Evolutionary conservation across 768 basidiomycete species (phyloP).

Genomic region (Ramaria sp.): DNA sequence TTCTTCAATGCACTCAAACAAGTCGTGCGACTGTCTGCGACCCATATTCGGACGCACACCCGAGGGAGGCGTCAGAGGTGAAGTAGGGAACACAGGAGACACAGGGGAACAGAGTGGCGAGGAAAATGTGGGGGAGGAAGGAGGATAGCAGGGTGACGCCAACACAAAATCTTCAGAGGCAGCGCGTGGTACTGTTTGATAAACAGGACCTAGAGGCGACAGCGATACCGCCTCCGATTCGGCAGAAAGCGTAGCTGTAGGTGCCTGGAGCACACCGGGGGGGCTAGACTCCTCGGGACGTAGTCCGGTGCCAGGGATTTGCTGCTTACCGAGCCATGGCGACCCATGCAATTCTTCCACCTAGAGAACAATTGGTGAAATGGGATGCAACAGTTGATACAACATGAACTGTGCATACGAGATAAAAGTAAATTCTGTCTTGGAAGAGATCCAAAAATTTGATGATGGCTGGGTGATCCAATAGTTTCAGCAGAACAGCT

Average conservation of each 20-base stretch:
- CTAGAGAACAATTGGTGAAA: slow-evolving; percentile 26
- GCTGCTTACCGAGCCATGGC: slow-evolving; percentile 52
- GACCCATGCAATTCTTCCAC: slow-evolving; percentile 89
- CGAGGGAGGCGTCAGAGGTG: slow-evolving; percentile 4
- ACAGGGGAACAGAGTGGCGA: slow-evolving; percentile 10
- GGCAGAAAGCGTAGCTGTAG: not conserved
- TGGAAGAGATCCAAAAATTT: slow-evolving; percentile 78
- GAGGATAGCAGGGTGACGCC: slow-evolving; percentile 14
- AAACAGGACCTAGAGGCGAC: not conserved
- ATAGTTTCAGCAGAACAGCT: slow-evolving; percentile 60
- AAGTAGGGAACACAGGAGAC: slow-evolving; percentile 12
- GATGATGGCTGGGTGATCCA: slow-evolving; percentile 75
- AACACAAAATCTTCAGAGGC: not conserved
- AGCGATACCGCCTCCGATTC: not conserved
- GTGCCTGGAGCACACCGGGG: not conserved
- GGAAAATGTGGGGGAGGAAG: slow-evolving; percentile 12
- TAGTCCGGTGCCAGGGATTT: not conserved
- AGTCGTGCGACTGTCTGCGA: slow-evolving; percentile 76
- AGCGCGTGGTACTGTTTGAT: not conserved
- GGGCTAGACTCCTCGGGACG: not conserved
- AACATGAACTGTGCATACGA: slow-evolving; percentile 40
- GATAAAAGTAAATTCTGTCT: slow-evolving; percentile 75
- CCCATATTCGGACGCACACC: slow-evolving; percentile 29
- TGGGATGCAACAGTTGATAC: not conserved
- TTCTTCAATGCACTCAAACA: slow-evolving; percentile 94